Conservation (phyloP, 106 monocot species). For the Dioscorea dumetorum region DNA sequence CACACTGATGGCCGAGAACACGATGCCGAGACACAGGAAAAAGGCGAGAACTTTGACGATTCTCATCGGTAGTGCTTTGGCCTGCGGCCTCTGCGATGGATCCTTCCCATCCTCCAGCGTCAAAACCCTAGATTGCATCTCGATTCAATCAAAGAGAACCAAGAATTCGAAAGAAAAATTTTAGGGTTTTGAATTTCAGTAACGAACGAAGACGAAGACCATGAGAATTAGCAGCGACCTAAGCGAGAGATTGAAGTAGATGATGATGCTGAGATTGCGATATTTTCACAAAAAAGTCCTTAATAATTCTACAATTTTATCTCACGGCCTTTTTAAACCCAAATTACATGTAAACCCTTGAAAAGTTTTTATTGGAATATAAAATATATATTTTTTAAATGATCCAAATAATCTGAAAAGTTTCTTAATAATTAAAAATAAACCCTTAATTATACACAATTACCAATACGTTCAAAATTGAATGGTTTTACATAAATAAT, state of each 20-base stretch:
- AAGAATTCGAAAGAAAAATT: neutral
- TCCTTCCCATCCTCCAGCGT: constrained; percentile 24
- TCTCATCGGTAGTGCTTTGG: constrained; percentile 5
- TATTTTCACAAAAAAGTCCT: neutral
- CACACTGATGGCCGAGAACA: constrained; percentile 20
- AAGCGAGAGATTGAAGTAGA: too few relatives aligned
- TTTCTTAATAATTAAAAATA: too few relatives aligned
- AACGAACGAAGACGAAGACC: neutral
- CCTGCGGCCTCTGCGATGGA: constrained; percentile 5
- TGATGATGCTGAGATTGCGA: too few relatives aligned
- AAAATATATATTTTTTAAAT: too few relatives aligned
- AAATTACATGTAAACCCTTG: neutral
- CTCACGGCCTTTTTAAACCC: neutral
- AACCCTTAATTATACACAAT: too few relatives aligned
- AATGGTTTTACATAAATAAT: too few relatives aligned
- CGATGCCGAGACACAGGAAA: constrained; percentile 21
- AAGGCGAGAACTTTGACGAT: constrained; percentile 12
- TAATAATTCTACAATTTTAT: neutral
- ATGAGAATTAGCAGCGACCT: neutral
- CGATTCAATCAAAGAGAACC: neutral
- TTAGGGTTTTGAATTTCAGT: neutral
- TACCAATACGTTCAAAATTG: too few relatives aligned
- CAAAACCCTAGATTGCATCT: constrained; percentile 24
- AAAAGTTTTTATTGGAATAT: too few relatives aligned
- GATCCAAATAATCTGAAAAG: too few relatives aligned